Percentiles rank a stretch among this genome's conserved stretches.
Evolutionary conservation across 768 basidiomycete genomes (phyloP).

Genomic region (Tephrocybe sp.): DNA sequence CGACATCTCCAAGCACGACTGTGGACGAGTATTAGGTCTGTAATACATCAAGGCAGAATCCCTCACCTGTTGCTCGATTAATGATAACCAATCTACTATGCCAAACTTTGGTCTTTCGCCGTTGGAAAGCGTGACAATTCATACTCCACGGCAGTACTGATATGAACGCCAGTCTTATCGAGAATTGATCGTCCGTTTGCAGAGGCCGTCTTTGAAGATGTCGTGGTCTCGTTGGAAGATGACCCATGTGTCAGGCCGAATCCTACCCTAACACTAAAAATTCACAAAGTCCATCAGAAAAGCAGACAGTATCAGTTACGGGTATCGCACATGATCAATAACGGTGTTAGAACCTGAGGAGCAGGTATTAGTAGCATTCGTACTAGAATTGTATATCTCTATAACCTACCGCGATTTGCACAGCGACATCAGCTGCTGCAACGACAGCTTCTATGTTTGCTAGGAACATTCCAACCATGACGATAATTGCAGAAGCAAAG

Average conservation of each 20-base stretch:
- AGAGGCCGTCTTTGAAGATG: background rate
- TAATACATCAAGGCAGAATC: too few relatives aligned
- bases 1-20: too few relatives aligned
- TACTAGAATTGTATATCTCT: background rate
- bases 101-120: background rate
- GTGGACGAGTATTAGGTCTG: too few relatives aligned
- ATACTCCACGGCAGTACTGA: background rate
- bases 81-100: background rate
- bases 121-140: background rate
- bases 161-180: background rate
- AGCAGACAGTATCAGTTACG: too few relatives aligned
- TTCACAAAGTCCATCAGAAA: background rate
- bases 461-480: background rate
- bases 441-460: background rate
- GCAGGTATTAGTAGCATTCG: background rate
- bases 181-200: background rate
- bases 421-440: constrained; percentile 1
- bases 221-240: background rate
- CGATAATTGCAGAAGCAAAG: background rate
- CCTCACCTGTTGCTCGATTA: background rate
- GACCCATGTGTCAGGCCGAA: background rate
- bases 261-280: background rate
- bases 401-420: background rate
- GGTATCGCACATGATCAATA: background rate
- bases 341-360: background rate